A percentile compares a stretch with the other conserved stretches of the same genome.
Evolutionary conservation across 352 stramenopile species (phyloP).

Genomic region (Pythium chondricola): DNA sequence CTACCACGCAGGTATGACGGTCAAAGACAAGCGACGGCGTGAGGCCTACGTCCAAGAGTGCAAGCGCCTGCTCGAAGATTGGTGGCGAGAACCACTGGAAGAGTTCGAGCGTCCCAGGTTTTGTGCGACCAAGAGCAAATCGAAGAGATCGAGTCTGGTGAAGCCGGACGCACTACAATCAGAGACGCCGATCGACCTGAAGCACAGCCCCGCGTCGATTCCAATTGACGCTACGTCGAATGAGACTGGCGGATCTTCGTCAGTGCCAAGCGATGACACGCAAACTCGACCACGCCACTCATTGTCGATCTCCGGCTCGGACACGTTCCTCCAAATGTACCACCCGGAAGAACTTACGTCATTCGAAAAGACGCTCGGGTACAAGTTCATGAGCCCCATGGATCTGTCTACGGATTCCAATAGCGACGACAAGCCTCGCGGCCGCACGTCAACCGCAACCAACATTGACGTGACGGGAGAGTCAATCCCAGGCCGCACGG

Average conservation of each 20-base stretch:
- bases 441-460: conserved; percentile 30
- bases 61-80: conserved; percentile 68
- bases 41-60: conserved; percentile 77
- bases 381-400: conserved; percentile 85
- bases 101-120: conserved; percentile 45
- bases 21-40: conserved; percentile 42
- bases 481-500: conserved; percentile 12
- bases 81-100: conserved; percentile 82
- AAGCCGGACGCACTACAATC: not conserved
- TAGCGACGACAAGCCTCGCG: conserved; percentile 36
- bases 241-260: too few species aligned
- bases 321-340: conserved; percentile 82
- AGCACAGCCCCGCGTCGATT: too few species aligned
- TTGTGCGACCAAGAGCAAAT: not conserved
- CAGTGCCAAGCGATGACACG: too few species aligned
- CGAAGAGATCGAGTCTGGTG: not conserved
- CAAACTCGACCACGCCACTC: not conserved
- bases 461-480: conserved; percentile 8
- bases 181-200: too few species aligned
- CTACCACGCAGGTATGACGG: conserved; percentile 8
- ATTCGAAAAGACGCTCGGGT: conserved; percentile 80
- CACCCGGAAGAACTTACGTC: conserved; percentile 80
- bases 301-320: conserved; percentile 36
- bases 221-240: too few species aligned
- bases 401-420: conserved; percentile 62